Base-by-base conservation (phyloP, 306 rosid genomes). In the Cajanus cajan region DNA sequence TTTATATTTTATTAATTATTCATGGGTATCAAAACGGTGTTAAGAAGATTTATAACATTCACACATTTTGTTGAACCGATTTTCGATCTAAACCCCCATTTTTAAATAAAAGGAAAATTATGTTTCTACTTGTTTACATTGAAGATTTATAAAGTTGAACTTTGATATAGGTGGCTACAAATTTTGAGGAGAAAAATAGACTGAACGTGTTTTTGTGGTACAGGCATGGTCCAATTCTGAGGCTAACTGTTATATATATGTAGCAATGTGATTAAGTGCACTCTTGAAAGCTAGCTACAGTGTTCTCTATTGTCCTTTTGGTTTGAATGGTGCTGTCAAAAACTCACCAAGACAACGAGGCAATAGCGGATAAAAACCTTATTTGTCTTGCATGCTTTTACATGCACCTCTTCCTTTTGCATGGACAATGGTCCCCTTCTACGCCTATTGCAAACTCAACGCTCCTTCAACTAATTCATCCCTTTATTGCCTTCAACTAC, bases 331-430 rank as follows among this genome's bases (percentile, higher is more conserved):
- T 37, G 61, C 71, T 57, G 50, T 74, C 69, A 57, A 79, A 82
- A 71, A 79, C 41, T 80, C 74, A 83, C 48, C 11, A 74, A 61
- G 67, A 68, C 76, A 81, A 70, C 78, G 25, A 81, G 77, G 78
- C 80, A 55, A 65, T 73, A 78, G 48, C 77, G 44, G 79, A 80
- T 77, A 85, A 78, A 86, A 74, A 57, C 80, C 85, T 61, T 52
- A 33, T 63, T 90, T 88, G 88, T 84, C 78, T 83, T 80, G 78
- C 90, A 85, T 92, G 91, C 76, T 85, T 41, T 68, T 77, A 68
- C 88, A 79, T 78, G 83, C 82, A 70, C 45, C 40, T 33, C 61
- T 65, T 64, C 33, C 71, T 82, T 64, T 84, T 90, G 85, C 90
- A 83, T 79, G 86, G 71, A 51, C 6, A 64, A 57, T 78, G 87